Percentiles rank a stretch among this genome's conserved stretches.
Evolutionary conservation across 306 rosid genomes (phyloP).

Genomic region (Quercus suber): DNA sequence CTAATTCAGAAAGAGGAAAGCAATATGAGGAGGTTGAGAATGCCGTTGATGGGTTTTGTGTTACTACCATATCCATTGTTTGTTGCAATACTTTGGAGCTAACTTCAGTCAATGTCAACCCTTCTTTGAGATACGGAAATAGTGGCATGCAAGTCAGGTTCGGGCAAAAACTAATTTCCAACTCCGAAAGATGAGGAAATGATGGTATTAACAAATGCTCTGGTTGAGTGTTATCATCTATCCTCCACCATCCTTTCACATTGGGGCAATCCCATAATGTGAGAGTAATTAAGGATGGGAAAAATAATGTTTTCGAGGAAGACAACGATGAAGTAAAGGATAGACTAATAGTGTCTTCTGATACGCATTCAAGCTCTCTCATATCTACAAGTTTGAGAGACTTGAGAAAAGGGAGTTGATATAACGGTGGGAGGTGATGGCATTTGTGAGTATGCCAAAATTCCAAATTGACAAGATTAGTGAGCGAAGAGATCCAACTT

Average conservation of each 20-base stretch:
- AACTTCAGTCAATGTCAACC: no score
- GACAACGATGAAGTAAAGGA: no score
- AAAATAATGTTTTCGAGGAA: background rate
- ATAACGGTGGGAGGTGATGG: background rate
- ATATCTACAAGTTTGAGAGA: background rate
- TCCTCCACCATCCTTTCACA: constrained; percentile 21
- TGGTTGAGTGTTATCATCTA: background rate
- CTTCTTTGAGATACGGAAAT: no score
- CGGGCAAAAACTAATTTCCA: no score
- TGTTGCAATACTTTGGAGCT: no score
- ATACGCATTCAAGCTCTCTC: constrained; percentile 1
- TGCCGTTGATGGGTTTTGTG: no score
- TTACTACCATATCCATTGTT: no score
- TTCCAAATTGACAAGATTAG: background rate
- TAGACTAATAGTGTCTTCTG: background rate
- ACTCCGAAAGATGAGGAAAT: no score
- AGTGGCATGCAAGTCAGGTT: no score
- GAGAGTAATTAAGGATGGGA: constrained; percentile 8
- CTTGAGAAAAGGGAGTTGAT: background rate
- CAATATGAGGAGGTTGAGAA: no score
- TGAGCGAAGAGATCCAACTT: background rate
- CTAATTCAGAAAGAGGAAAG: no score
- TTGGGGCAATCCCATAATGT: constrained; percentile 2
- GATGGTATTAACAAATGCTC: background rate
- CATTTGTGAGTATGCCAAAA: background rate